Base-by-base conservation (phyloP, 1,284 basidiomycete species). In the Coriolopsis trogii region DNA sequence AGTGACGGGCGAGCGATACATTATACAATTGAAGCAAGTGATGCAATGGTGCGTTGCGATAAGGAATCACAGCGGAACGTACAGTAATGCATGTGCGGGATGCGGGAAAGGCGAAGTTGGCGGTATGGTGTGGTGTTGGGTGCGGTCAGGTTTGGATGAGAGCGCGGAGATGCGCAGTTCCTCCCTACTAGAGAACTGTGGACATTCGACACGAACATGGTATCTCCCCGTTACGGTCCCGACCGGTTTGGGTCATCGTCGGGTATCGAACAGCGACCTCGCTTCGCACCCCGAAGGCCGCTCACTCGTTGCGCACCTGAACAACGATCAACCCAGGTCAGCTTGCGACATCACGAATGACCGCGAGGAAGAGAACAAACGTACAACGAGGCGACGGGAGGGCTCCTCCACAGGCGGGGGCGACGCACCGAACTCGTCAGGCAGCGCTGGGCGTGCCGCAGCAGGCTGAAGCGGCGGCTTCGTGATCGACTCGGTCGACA, bases 231-330 rank as follows among this genome's bases (percentile, higher is more conserved):
- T 26, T 30, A 16, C 21, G 33, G 26, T 38, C 44, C 44, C 44
- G 36, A 26, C 36, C 44, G 36, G 44, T 39, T n/a, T 34, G 41
- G 49, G 36, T 23, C 15, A n/a, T n/a, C 31, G 39, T 23, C 21
- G 33, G 42, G n/a, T 34, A 47, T 34, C 13, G 24, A 40, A 21
- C 34, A 15, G 5, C 29, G 41, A n/a, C 21, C 21, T 33, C 21
- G 23, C n/a, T n/a, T 31, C 20, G 18, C 29, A 21, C 29, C 18
- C 20, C 8, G 25, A 20, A n/a, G n/a, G n/a, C n/a, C 20, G 42
- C 43, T 59, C 46, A 63, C 47, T 63, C 58, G 52, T 63, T 63
- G 49, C 62, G 62, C 55, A 63, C 58, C 62, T 63, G 41, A 5
- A 29, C 30, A 28, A 26, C 25, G 7, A 20, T 20, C 12, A 25